Percentiles rank a stretch among this genome's conserved stretches.
Evolutionary conservation across 768 basidiomycete species (phyloP).

Genomic region (Saitozyma podzolica): DNA sequence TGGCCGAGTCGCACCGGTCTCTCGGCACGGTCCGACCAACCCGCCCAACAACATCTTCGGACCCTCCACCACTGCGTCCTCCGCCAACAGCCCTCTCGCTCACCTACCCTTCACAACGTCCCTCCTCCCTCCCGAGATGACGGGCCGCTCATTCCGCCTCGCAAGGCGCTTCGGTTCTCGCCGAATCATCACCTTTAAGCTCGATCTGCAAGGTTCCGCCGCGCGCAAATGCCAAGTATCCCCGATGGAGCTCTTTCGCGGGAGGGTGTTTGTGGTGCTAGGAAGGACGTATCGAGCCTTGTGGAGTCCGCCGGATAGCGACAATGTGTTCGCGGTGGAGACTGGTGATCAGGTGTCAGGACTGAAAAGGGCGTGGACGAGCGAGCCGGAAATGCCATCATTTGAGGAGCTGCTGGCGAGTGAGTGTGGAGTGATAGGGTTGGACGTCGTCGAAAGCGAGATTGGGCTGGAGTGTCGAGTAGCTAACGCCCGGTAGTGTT

Average conservation of each 20-base stretch:
- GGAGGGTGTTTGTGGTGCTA: conserved; percentile 29
- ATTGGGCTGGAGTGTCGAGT: neutral
- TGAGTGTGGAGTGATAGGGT: conserved; percentile 11
- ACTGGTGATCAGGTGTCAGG: conserved; percentile 11
- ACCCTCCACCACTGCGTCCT: too few relatives aligned
- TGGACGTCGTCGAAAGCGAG: neutral
- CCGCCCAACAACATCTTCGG: too few relatives aligned
- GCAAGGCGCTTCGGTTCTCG: conserved; percentile 38
- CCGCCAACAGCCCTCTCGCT: too few relatives aligned
- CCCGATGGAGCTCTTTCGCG: conserved; percentile 23
- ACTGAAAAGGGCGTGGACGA: too few relatives aligned
- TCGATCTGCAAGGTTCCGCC: neutral
- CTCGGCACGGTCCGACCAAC: too few relatives aligned
- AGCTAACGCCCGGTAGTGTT: conserved; percentile 14
- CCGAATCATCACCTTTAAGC: conserved; percentile 28
- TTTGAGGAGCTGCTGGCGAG: conserved; percentile 15
- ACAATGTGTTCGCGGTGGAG: conserved; percentile 28
- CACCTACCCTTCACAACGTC: neutral
- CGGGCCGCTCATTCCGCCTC: conserved; percentile 34
- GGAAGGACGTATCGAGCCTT: conserved; percentile 34
- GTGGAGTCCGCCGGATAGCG: conserved; percentile 27
- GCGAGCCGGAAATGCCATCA: neutral
- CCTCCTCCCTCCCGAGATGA: conserved; percentile 22
- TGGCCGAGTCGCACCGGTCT: too few relatives aligned
- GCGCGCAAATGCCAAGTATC: neutral